phyloP scores from a whole-genome alignment of 352 stramenopile species.

The Globisporangium spiculum region DNA sequence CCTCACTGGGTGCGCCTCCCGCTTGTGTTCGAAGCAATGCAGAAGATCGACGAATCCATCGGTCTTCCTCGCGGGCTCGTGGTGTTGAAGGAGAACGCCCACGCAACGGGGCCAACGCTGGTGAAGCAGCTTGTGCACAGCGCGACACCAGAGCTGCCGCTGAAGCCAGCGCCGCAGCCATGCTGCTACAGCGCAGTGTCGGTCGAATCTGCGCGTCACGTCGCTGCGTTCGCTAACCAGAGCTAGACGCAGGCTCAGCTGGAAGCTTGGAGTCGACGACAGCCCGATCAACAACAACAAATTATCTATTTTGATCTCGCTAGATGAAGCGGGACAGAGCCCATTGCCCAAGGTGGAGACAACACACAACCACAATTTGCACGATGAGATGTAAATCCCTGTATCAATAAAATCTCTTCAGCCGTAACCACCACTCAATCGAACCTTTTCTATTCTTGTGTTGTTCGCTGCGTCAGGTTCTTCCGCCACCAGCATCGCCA shows the following conservation, averaged over 20 bases:
- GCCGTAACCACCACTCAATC: not conserved
- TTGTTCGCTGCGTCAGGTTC: not conserved
- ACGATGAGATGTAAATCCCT: not conserved
- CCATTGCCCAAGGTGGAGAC: slow-evolving; percentile 1
- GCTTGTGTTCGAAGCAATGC: slow-evolving; percentile 50
- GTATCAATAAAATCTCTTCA: slow-evolving; percentile 11
- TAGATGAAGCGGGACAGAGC: slow-evolving; percentile 1
- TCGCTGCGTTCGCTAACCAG: slow-evolving; percentile 16
- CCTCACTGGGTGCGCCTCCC: slow-evolving; percentile 79
- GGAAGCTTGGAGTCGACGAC: not conserved
- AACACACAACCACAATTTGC: not conserved
- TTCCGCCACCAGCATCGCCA: not conserved
- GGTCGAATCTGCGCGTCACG: slow-evolving; percentile 30
- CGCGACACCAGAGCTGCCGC: slow-evolving; percentile 25
- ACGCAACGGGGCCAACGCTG: slow-evolving; percentile 38
- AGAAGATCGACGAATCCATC: slow-evolving; percentile 43
- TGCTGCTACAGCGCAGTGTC: slow-evolving; percentile 28
- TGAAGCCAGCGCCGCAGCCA: slow-evolving; percentile 29
- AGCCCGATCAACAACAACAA: slow-evolving; percentile 1
- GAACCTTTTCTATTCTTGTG: not conserved
- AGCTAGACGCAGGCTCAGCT: not conserved
- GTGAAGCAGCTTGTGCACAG: slow-evolving; percentile 48
- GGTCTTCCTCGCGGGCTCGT: slow-evolving; percentile 36
- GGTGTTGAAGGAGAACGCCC: slow-evolving; percentile 38
- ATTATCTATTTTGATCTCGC: slow-evolving; percentile 14